Base-by-base conservation (phyloP, 345 rosid genomes). In the Noccaea caerulescens region DNA sequence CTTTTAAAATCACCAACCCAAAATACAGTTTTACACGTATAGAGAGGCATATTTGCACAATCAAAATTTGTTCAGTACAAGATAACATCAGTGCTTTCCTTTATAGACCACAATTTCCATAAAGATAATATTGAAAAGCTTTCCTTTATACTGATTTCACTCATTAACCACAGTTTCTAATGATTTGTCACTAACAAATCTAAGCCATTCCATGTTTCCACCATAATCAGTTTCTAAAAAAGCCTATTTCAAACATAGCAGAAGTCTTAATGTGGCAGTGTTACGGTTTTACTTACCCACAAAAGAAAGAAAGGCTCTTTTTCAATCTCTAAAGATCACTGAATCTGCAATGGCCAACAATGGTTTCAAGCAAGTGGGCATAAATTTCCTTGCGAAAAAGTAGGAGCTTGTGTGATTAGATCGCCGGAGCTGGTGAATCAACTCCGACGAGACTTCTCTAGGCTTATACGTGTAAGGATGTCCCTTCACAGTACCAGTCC, bases 401-500 rank as follows among this genome's bases (percentile, higher is more conserved):
- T 60, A 60, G 23, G 66, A 60, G 16, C 38, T 27, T 5, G 66
- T 1, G 7, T 41, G 66, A 18, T n/a, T 60, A 2, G 66, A 60
- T 25, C 18, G 51, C 4, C 66, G 51, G 37, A 60, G 66, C 0
- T 42, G 20, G 4, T 60, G 12, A 10, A 43, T 60, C 66, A 60
- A 5, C 20, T 12, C n/a, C 7, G 66, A 13, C 1, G 20, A 3
- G 50, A 61, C 27, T 30, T 61, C 52, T 3, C 13, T n/a, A n/a
- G 52, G 52, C 5, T 13, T 61, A 8, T 61, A 61, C 0, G 52
- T 8, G 14, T 61, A 43, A 43, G 66, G 66, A 27, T 61, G 66
- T 4, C 66, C 66, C 3, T 61, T 61, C 4, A 61, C 52, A 30
- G 66, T 61, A 1, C 39, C 66, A 13, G 66, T 61, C 66, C 66